Percentiles rank a stretch among this genome's conserved stretches.
Evolutionary conservation across 768 basidiomycete species (phyloP).

Genomic region (Suillus spraguei): DNA sequence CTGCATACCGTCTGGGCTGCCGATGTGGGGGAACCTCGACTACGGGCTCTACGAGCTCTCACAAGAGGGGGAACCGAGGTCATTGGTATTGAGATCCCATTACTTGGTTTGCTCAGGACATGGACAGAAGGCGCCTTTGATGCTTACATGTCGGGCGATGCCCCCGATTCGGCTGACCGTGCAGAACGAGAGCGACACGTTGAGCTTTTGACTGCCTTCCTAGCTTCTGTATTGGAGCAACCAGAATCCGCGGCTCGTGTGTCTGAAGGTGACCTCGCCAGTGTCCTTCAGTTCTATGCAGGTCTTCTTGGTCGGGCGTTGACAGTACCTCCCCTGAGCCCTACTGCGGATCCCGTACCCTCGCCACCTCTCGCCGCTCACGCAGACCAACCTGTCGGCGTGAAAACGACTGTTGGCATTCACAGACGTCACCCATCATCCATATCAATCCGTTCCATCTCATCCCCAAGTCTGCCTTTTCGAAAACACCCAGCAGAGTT

Average conservation of each 20-base stretch:
- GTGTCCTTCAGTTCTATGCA: constrained; percentile 64
- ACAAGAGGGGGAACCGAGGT: constrained; percentile 62
- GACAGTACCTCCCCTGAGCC: constrained; percentile 29
- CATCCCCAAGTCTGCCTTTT: constrained; percentile 30
- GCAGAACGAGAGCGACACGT: constrained; percentile 67
- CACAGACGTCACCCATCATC: constrained; percentile 69
- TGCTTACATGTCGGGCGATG: constrained; percentile 39
- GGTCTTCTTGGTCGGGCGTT: constrained; percentile 58
- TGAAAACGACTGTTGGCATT: constrained; percentile 29
- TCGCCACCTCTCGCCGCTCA: constrained; percentile 35
- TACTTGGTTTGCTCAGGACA: constrained; percentile 56
- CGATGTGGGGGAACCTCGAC: constrained; percentile 74
- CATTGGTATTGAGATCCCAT: constrained; percentile 60
- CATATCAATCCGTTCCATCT: constrained; percentile 49
- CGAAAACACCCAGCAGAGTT: constrained; percentile 61
- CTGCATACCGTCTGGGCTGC: constrained; percentile 53
- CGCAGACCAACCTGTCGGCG: constrained; percentile 29
- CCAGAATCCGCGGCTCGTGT: constrained; percentile 61
- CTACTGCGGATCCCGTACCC: constrained; percentile 18
- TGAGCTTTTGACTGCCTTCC: constrained; percentile 58
- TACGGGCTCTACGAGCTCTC: constrained; percentile 67
- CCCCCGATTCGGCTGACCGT: constrained; percentile 43
- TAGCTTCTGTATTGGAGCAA: constrained; percentile 52
- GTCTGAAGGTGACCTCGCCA: constrained; percentile 56
- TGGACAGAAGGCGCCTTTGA: constrained; percentile 74